These are phyloP conservation scores for Exophiala viscosa DNA, from an alignment of 2,329 filamentous ascomycete species.

Conservation along the genomic window DNA sequence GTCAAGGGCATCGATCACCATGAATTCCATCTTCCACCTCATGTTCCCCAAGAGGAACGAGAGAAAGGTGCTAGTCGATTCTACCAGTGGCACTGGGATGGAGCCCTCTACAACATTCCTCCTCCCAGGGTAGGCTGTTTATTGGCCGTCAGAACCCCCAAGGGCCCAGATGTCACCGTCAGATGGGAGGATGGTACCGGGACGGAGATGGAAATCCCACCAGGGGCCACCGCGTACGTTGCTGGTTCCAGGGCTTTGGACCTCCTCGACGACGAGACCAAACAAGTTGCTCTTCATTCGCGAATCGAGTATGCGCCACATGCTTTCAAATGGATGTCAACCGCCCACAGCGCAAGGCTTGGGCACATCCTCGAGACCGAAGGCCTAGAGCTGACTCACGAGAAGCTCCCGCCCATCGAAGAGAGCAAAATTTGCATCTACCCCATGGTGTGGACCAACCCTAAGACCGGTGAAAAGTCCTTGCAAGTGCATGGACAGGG, in stretches of 20 bases:
- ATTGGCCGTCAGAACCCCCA: constrained; percentile 36
- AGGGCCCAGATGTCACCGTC: constrained; percentile 31
- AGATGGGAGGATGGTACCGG: constrained; percentile 38
- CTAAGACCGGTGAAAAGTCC: constrained; percentile 32
- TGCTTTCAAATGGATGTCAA: constrained; percentile 39
- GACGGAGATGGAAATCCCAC: constrained; percentile 34
- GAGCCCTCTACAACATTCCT: constrained; percentile 35
- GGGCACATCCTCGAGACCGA: constrained; percentile 34
- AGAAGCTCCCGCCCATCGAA: constrained; percentile 32
- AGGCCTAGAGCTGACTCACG: constrained; percentile 31
- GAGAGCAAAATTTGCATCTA: constrained; percentile 34
- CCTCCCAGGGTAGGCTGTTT: constrained; percentile 37
- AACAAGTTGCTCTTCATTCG: constrained; percentile 31
- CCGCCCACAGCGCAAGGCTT: constrained; percentile 33
- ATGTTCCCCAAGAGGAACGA: constrained; percentile 34
- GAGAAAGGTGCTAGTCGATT: constrained; percentile 35
- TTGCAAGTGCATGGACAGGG: constrained; percentile 38
- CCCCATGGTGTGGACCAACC: constrained; percentile 40
- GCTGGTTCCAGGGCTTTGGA: constrained; percentile 29
- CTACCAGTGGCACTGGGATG: constrained; percentile 40
- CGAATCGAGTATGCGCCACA: constrained; percentile 38
- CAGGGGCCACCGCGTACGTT: constrained; percentile 36
- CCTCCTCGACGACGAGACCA: constrained; percentile 31
- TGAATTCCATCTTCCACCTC: constrained; percentile 40
- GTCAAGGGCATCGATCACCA: constrained; percentile 38